Evolutionary conservation across 441 rosid genomes (phyloP), one percentile per base, ranked within the genome.

Genomic region (Manihot esculenta): DNA sequence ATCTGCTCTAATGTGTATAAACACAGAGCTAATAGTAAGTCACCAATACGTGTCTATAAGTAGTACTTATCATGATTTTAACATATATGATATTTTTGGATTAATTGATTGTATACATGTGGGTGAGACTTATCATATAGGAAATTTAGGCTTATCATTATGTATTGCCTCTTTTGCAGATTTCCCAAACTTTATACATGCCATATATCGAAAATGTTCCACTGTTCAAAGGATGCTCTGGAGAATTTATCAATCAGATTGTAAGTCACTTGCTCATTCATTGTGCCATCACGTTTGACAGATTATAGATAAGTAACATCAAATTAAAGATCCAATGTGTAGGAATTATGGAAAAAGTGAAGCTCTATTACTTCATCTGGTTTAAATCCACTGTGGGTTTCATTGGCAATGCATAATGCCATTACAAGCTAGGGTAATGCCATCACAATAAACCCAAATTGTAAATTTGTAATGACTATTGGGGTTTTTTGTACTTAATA

Each of bases 181-280:
- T 95, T 72, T 87, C 95, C 1, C 90, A 91, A 66, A 72, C 75
- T 23, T 78, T 95, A 61, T 95, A 88, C 71, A 51, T 86, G 85
- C 86, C 89, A 49, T 89, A 71, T 72, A 80, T 93, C 51, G 80
- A 86, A 76, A 82, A 85, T 64, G 83, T 89, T 61, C 61, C 88
- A 33, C 87, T 95, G 55, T 87, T 95, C 68, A 82, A 74, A 73
- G 97, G 81, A 64, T 95, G 99, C 75, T 91, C 99, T 18, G 66
- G 86, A 0, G 98, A 93, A 82, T 89, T 95, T 64, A 84, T 93
- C 38, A 90, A 86, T 75, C 99, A 93, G 81, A 88, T 95, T 53
- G 99, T 90, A 81, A 84, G 94, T 83, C 64, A 55, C 17, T 68
- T 70, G 21, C 1, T n/a, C 3, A 17, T 62, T 63, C 60, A 33